Evolutionary conservation across 768 basidiomycete species (phyloP), one percentile per base, ranked within the genome.

Genomic region (Lentinula guzmanii): DNA sequence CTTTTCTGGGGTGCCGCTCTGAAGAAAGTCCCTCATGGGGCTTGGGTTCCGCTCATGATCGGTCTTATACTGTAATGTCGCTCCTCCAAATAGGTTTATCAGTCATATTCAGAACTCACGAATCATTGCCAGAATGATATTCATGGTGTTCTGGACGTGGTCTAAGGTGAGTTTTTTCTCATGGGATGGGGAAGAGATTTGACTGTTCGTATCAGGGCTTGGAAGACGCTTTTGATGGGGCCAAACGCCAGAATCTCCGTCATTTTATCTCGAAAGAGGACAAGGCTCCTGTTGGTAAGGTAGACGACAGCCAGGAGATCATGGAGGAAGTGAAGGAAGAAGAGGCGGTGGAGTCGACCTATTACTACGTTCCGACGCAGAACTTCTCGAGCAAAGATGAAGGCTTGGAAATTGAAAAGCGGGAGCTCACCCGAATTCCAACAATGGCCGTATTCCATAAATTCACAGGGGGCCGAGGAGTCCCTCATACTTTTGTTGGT

Each of bases 61-160:
- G 87, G 86, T 4, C 21, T 71, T 2, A 66, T 85, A 13, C 68
- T 87, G 79, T 81, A 58, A 28, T 28, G 28, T 28, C 28, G 28
- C 28, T 64, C 79, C 65, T 18, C 4, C 57, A 15, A 31, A 13
- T 10, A n/a, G 2, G 0, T 10, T 8, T 18, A 28, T 28, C 21
- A 21, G 5, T 50, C 34, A 9, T 34, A 39, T 4, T 55, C 2
- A 41, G 34, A 10, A 21, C 45, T 53, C 16, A 41, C 52, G 58
- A 18, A 61, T 10, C 42, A n/a, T 52, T 18, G 45, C 39, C 58
- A 81, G 81, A 8, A 65, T 75, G 55, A 16, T 69, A 2, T 65
- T 82, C 51, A 86, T 87, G 83, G 67, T 76, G 0, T 80, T 87
- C 60, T 89, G 86, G 86, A 82, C 83, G 4, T 87, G 86, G 86